These are phyloP conservation scores for Phoma herbarum DNA, from an alignment of 2,329 filamentous ascomycete species.

Conservation along the genomic window DNA sequence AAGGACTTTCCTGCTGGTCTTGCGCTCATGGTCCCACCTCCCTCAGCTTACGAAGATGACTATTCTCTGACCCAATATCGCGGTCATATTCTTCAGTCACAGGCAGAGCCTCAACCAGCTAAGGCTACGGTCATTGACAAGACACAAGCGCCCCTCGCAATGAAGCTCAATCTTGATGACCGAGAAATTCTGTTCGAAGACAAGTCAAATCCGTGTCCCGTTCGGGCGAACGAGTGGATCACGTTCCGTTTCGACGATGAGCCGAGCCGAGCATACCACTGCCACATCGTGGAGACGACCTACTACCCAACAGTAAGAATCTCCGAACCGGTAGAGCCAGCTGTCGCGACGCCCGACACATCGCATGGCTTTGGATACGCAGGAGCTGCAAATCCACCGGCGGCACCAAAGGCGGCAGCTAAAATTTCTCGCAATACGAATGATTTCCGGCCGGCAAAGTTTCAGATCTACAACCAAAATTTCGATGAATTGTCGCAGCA, in stretches of 20 bases:
- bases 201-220: constrained; percentile 35
- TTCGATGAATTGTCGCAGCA: constrained; percentile 63
- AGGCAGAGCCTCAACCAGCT: neutral
- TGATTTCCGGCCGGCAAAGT: constrained; percentile 46
- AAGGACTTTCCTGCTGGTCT: constrained; percentile 67
- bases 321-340: constrained; percentile 36
- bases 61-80: constrained; percentile 10
- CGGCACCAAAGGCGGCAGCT: constrained; percentile 1
- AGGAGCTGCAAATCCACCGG: neutral
- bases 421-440: constrained; percentile 8
- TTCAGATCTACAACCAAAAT: constrained; percentile 62
- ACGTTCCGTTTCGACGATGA: constrained; percentile 42
- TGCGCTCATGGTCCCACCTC: constrained; percentile 61
- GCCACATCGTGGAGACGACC: constrained; percentile 58
- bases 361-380: neutral
- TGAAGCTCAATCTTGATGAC: constrained; percentile 48
- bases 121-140: constrained; percentile 4
- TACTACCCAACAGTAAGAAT: constrained; percentile 55
- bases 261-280: constrained; percentile 53
- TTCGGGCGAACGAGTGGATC: constrained; percentile 65
- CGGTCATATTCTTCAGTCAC: neutral
- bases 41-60: constrained; percentile 27
- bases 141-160: neutral
- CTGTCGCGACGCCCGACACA: neutral
- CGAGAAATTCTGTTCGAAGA: constrained; percentile 56